These are phyloP conservation scores for Penicillium sp. DNA, from an alignment of 2,329 filamentous ascomycete species.

Conservation along the genomic window DNA sequence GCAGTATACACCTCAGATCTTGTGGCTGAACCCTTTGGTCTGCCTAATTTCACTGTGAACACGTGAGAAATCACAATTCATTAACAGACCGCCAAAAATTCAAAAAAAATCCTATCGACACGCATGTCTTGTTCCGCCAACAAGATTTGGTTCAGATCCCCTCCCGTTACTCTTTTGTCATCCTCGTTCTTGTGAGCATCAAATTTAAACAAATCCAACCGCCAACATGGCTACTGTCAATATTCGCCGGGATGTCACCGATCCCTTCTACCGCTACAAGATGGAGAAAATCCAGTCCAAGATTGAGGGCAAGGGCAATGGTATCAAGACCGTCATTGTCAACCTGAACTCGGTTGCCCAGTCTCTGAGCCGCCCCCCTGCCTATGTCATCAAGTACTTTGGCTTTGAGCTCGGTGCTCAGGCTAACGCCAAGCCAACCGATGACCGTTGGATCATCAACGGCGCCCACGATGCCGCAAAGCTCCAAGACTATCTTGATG, in stretches of 20 bases:
- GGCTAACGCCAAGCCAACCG: slow-evolving; percentile 94
- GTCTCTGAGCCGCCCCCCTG: slow-evolving; percentile 84
- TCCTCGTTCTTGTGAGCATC: slow-evolving; percentile 30
- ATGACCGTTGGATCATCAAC: slow-evolving; percentile 99
- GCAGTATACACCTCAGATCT: slow-evolving; percentile 81
- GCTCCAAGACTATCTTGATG: slow-evolving; percentile 96
- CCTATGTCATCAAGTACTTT: slow-evolving; percentile 99
- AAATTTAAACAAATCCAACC: slow-evolving; percentile 32
- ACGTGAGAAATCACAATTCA: slow-evolving; percentile 36
- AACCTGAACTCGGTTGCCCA: slow-evolving; percentile 91
- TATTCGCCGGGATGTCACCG: slow-evolving; percentile 94
- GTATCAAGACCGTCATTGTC: slow-evolving; percentile 98
- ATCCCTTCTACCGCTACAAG: slow-evolving; percentile 99
- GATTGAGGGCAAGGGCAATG: slow-evolving; percentile 99
- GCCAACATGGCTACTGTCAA: slow-evolving; percentile 95
- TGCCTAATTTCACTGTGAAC: slow-evolving; percentile 27
- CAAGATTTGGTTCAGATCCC: slow-evolving; percentile 42
- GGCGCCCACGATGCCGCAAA: slow-evolving; percentile 91
- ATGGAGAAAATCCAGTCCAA: slow-evolving; percentile 99
- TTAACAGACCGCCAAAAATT: slow-evolving; percentile 13
- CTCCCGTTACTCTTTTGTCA: slow-evolving; percentile 32
- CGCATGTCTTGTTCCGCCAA: slow-evolving; percentile 58
- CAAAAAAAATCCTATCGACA: slow-evolving; percentile 27
- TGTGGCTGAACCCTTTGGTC: slow-evolving; percentile 69
- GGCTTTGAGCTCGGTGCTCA: slow-evolving; percentile 98